A percentile compares a stretch with the other conserved stretches of the same genome.
Conservation (phyloP, 805 yeast species). For the Starmerella asiatica region DNA sequence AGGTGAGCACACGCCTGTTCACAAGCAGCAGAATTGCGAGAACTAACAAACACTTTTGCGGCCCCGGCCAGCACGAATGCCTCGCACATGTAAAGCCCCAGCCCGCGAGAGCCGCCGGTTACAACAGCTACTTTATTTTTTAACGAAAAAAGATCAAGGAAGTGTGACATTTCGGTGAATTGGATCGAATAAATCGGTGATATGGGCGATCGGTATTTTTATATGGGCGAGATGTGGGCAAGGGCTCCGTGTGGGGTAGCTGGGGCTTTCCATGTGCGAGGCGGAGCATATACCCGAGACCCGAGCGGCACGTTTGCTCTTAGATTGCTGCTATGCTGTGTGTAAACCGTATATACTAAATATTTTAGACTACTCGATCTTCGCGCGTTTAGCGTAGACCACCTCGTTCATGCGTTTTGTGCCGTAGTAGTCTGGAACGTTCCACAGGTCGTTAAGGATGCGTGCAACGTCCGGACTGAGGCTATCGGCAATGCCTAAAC, state of each 20-base stretch:
- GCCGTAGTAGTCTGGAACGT: conserved; percentile 7
- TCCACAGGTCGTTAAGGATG: conserved; percentile 2
- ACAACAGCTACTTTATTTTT: conserved; percentile 52
- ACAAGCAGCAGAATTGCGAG: conserved; percentile 51
- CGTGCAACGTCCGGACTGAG: not conserved
- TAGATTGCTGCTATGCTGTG: too few relatives aligned
- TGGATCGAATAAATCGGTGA: too few relatives aligned
- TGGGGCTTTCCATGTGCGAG: too few relatives aligned
- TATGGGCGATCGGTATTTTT: too few relatives aligned
- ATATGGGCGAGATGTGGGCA: too few relatives aligned
- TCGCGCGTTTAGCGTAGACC: not conserved
- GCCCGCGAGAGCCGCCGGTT: conserved; percentile 67
- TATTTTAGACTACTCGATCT: too few relatives aligned
- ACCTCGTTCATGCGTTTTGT: conserved; percentile 3
- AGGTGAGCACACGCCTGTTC: conserved; percentile 38
- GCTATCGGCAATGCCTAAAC: not conserved
- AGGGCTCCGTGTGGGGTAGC: too few relatives aligned
- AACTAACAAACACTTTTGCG: conserved; percentile 44
- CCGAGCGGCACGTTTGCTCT: too few relatives aligned
- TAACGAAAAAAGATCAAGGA: conserved; percentile 32
- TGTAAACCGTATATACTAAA: too few relatives aligned
- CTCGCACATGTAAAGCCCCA: conserved; percentile 57
- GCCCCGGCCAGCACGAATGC: conserved; percentile 51
- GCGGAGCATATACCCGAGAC: too few relatives aligned
- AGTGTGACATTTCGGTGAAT: too few relatives aligned